These are phyloP conservation scores for Leptographium radiaticola DNA, from an alignment of 2,329 filamentous ascomycete species.

Conservation along the genomic window DNA sequence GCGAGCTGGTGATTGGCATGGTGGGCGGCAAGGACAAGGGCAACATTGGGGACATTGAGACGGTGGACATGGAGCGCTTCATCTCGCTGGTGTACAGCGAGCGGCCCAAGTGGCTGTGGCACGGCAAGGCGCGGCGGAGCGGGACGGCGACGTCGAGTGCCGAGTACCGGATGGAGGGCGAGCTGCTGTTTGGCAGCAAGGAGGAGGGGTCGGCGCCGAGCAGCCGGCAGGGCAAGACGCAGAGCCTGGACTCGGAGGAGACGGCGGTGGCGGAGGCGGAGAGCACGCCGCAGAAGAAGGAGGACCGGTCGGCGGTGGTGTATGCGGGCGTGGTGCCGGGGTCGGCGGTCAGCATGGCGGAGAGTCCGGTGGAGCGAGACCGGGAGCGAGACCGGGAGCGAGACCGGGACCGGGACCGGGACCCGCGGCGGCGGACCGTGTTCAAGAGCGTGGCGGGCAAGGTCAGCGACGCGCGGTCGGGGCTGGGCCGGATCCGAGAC, in stretches of 20 bases:
- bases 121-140: conserved; percentile 69
- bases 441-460: conserved; percentile 71
- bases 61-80: conserved; percentile 76
- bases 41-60: conserved; percentile 86
- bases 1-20: conserved; percentile 92
- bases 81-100: conserved; percentile 67
- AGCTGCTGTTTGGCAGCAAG: conserved; percentile 40
- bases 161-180: conserved; percentile 26
- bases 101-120: conserved; percentile 86
- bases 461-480: conserved; percentile 68
- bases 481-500: conserved; percentile 75
- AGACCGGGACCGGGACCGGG: conserved; percentile 15
- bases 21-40: conserved; percentile 77
- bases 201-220: conserved; percentile 37
- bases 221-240: conserved; percentile 22
- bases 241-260: conserved; percentile 1
- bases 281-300: conserved; percentile 16
- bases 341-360: conserved; percentile 32
- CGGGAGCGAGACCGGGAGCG: no score
- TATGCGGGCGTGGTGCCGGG: conserved; percentile 30
- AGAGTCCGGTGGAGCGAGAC: conserved; percentile 29
- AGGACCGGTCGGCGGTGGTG: conserved; percentile 29
- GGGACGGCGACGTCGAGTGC: conserved; percentile 15
- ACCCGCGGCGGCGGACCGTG: conserved; percentile 49
- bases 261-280: background rate